These are phyloP conservation scores for Cetraspora pellucida DNA, from an alignment of 192 early-diverging fungal genomes.

Conservation along the genomic window DNA sequence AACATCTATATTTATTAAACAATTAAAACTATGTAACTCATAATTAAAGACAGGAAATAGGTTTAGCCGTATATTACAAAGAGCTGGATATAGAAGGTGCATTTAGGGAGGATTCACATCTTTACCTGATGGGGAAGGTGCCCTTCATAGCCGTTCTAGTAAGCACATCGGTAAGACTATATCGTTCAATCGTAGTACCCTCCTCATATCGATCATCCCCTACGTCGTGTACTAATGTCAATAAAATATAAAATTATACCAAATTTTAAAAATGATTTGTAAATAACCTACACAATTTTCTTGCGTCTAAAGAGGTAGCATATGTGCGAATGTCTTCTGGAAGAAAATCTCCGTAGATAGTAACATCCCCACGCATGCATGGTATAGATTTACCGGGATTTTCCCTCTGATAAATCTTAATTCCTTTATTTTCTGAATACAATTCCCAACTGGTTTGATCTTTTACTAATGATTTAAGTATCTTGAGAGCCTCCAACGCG, in stretches of 20 bases:
- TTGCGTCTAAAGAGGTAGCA: constrained; percentile 48
- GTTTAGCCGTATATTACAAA: neutral
- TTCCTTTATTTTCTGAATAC: constrained; percentile 45
- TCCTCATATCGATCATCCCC: constrained; percentile 58
- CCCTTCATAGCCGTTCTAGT: constrained; percentile 44
- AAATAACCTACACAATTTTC: constrained; percentile 36
- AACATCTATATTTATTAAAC: too few species aligned
- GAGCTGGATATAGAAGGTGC: neutral
- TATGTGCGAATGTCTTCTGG: constrained; percentile 57
- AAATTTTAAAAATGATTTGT: neutral
- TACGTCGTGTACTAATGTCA: neutral
- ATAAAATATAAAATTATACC: too few species aligned
- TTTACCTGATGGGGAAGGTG: constrained; percentile 45
- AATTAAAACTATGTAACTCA: too few species aligned
- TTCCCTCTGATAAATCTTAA: constrained; percentile 52
- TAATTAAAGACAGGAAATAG: too few species aligned
- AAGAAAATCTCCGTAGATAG: constrained; percentile 52
- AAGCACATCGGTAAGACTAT: constrained; percentile 53
- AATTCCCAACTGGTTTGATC: constrained; percentile 53
- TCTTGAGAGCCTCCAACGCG: constrained; percentile 43
- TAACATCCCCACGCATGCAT: constrained; percentile 53
- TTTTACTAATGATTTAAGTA: constrained; percentile 50
- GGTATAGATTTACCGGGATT: constrained; percentile 46
- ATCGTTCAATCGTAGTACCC: constrained; percentile 49
- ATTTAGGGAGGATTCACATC: neutral